phyloP scores from a whole-genome alignment of 495 filamentous ascomycete species.

The Pseudomonodictys pantanalensis region DNA sequence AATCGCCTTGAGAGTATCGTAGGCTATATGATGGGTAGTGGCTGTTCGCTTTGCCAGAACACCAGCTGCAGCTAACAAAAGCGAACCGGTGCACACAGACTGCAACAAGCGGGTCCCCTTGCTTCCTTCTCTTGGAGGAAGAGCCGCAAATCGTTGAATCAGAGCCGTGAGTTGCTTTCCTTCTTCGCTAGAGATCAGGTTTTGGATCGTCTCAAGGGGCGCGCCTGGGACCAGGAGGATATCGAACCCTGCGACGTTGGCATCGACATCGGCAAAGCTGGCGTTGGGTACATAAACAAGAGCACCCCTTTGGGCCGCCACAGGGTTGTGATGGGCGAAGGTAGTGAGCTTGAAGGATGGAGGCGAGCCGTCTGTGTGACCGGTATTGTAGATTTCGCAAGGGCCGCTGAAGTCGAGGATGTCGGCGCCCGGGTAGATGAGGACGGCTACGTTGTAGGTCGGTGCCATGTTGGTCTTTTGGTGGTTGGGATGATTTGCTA shows the following conservation, averaged over 20 bases:
- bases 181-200: slow-evolving; percentile 29
- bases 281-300: slow-evolving; percentile 37
- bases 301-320: slow-evolving; percentile 22
- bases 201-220: slow-evolving; percentile 29
- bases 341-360: slow-evolving; percentile 38
- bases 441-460: slow-evolving; percentile 36
- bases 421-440: slow-evolving; percentile 25
- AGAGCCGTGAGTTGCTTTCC: slow-evolving; percentile 34
- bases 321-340: slow-evolving; percentile 31
- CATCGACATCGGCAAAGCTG: slow-evolving; percentile 12
- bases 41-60: slow-evolving; percentile 9
- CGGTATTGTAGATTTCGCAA: slow-evolving; percentile 37
- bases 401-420: slow-evolving; percentile 32
- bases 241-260: slow-evolving; percentile 13
- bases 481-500: too few species aligned
- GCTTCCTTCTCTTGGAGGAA: slow-evolving; percentile 22
- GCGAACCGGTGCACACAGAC: slow-evolving; percentile 24
- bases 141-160: slow-evolving; percentile 37
- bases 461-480: slow-evolving; percentile 7
- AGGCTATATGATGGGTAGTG: slow-evolving; percentile 24
- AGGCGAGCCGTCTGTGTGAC: slow-evolving; percentile 35
- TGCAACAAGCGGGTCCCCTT: slow-evolving; percentile 13
- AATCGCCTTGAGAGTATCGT: slow-evolving; percentile 15
- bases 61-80: slow-evolving; percentile 20
- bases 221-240: slow-evolving; percentile 27